Base-by-base conservation (phyloP, 2,329 filamentous ascomycete genomes). In the Aureobasidium melanogenum region DNA sequence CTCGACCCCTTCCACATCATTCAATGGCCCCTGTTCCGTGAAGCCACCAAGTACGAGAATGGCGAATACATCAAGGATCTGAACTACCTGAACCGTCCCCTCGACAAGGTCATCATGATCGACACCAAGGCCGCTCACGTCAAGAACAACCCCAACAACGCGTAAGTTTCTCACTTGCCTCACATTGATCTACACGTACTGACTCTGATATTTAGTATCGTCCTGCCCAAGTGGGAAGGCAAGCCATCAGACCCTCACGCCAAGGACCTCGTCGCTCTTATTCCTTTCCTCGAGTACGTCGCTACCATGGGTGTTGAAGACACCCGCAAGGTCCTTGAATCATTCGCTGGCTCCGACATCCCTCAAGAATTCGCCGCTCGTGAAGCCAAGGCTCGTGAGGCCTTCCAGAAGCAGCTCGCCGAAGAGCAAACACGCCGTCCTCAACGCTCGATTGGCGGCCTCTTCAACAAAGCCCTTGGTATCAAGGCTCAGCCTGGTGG, bases 21-120 rank as follows among this genome's bases (percentile, higher is more conserved):
- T 73, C 88, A 92, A 78, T 97, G 91, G 88, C 91, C 92, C 1
- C 79, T 99, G 51, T 97, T 90, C 80, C 85, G 94, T 60, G 94
- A 99, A 75, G 94, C 93, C n/a, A 97, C 94, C 63, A 89, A 92
- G 70, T 99, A 96, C 74, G 88, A 97, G 76, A 88, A 96, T 66
- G 94, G 94, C 66, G 89, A 97, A 76, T 92, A 97, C 70, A 84
- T 99, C 76, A 99, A 99, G 90, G 94, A 99, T 72, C 85, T 99
- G n/a, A 91, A 91, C 2, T 97, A 96, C 76, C 85, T 99, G 52
- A 99, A 99, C 79, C 89, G 94, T 63, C 91, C 96, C 70, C 83
- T 97, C 36, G 94, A 89, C 66, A 97, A 97, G 78, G 91, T 96
- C 52, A 91, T 99, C 72, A 86, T 99, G 68, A 83, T 99, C 70